Evolutionary conservation across 208 protist species (phyloP), one percentile per base, ranked within the genome.

Genomic region (Crithidia expoeki): DNA sequence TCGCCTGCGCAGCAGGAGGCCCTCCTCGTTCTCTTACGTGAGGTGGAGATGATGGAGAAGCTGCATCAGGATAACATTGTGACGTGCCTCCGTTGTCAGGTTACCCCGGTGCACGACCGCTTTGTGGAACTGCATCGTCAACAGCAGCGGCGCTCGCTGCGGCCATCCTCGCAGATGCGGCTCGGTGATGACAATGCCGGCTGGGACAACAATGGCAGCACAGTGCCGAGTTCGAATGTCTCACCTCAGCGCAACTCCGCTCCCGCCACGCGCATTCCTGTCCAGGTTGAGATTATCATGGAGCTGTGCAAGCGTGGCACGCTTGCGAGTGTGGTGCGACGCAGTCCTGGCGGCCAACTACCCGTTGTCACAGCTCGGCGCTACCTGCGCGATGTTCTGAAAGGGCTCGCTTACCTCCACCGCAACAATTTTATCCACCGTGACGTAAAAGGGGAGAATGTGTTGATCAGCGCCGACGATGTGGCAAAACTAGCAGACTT

Each of bases 401-500:
- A 87, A 33, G 93, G 90, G 9, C 77, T 97, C 2, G 58, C 69
- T 38, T 97, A 96, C 72, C 74, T 97, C 7, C 93, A 97, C 74
- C 67, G 59, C 34, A 76, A 84, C 53, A 81, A 85, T 52, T 86
- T 97, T 59, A 84, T 92, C 42, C 90, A 95, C 59, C 81, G 90
- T 14, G 93, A 97, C 71, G 84, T 97, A 23, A 97, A 97, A 73
- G 75, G 83, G 28, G 90, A 92, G 7, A 97, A 97, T 59, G 88
- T 97, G 23, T 76, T 97, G 33, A 88, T 97, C 49, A 83, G 71
- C 53, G 69, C 75, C 0, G 60, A 82, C 0, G 95, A 93, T 47
- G 72, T 88, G 10, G 89, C 96, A 4, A 98, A 98, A 74, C 80
- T 98, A 17, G 93, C 94, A 0, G 96, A 98, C 77, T 98, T 98